Evolutionary conservation across 2,329 filamentous ascomycete species (phyloP), one percentile per base, ranked within the genome.

Genomic region (Fusarium sp.): DNA sequence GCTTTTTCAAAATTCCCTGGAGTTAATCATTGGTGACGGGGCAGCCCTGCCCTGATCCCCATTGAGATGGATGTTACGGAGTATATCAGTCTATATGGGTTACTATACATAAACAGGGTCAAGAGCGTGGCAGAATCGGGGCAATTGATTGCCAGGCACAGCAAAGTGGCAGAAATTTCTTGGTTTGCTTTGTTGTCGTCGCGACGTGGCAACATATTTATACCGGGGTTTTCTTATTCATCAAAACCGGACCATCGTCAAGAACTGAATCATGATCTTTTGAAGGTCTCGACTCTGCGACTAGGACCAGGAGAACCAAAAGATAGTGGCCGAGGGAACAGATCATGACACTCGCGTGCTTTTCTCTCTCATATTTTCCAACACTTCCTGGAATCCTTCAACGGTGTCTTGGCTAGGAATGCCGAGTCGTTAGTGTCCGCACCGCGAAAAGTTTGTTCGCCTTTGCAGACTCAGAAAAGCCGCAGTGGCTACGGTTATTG

Each of bases 1-100:
- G 61, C 54, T 48, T 72, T 35, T 60, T 42, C 39, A 44, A 38
- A 70, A 62, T 35, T 46, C 18, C 21, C 57, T 44, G 31, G 57
- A 42, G 56, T 33, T 54, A 55, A 54, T 77, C 56, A 70, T 77
- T 77, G 75, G 75, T 56, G 63, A 72, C 63, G 60, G 73, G 75
- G 75, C 67, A 68, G 63, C 49, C 56, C 44, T 56, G 51, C 72
- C 72, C 71, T 69, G 41, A 54, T 58, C 66, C 52, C 74, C 72
- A 62, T 49, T 46, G 41, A 65, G 67, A 68, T 70, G 48, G 65
- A 70, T 70, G 45, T 64, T 65, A 35, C 15, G 15, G 33, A 35
- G 33, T 35, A 35, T 18, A 44, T 66, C 58, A 23, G 51, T 31
- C 15, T 48, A 12, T 48, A 12, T 48, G 46, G 27, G 27, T 42